Base-by-base conservation (phyloP, 805 yeast species). In the Nakazawaea wyomingensis region DNA sequence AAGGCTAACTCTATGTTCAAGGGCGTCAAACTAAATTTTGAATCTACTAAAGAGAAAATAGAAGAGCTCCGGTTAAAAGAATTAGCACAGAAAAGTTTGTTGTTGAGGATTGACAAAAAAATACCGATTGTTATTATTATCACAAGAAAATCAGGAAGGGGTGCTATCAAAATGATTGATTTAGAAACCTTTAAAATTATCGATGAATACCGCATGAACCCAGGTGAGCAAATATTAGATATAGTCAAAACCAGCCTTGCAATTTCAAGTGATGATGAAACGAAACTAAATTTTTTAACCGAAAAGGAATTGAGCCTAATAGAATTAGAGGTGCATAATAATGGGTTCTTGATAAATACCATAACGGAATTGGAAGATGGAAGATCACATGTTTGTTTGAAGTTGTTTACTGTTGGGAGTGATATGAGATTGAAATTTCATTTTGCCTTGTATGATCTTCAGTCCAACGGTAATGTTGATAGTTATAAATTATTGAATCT, bases 391-490 rank as follows among this genome's bases (percentile, higher is more conserved):
- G 32, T 17, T 28, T 19, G 10, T 16, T 26, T 43, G 29, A 43
- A 18, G 22, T 20, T 43, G 18, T 43, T 32, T 16, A 37, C 38
- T 14, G 31, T 43, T 9, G 38, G 41, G 9, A 32, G 19, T 13
- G 46, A 37, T 26, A 20, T 43, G 41, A 43, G 31, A 6, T 11
- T 43, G 11, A 37, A 37, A 11, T 37, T 37, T 16, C 46, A 43
- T 27, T 37, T 26, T 14, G 11, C 20, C 6, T 33, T 33, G 16
- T 8, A 24, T 6, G 34, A 20, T 27, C 26, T 27, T 13, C 14
- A 21, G 16, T 4, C 6, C 7, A 30, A 22, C 16, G 8, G n/a
- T 3, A 30, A 39, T 32, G 22, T 32, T 17, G 34, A 31, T 22
- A 21, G 34, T 40, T 34, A 29, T 16, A 40, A 34, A 16, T 9